phyloP scores from a whole-genome alignment of 1,284 basidiomycete genomes.

The Cutaneotrichosporon curvatum region DNA sequence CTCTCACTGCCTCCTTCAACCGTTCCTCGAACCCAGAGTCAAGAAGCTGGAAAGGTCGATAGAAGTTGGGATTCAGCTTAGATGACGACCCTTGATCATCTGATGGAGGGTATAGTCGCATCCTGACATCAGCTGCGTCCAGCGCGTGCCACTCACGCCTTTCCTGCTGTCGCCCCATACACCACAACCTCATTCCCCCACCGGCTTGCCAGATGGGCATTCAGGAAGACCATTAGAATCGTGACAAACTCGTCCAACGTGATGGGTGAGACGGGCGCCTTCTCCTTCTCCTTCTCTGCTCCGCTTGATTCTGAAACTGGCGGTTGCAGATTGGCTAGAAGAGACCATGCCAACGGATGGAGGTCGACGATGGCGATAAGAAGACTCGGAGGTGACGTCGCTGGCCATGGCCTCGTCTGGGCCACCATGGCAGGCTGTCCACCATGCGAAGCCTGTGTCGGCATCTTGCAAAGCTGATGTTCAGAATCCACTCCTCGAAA shows the following conservation, averaged over 20 bases:
- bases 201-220: slow-evolving; percentile 81
- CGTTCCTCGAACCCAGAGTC: slow-evolving; percentile 59
- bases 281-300: slow-evolving; percentile 15
- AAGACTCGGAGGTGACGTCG: slow-evolving; percentile 43
- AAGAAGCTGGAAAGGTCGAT: slow-evolving; percentile 62
- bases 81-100: slow-evolving; percentile 51
- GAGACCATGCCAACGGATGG: slow-evolving; percentile 73
- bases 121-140: slow-evolving; percentile 14
- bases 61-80: slow-evolving; percentile 57
- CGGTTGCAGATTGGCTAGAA: slow-evolving; percentile 41
- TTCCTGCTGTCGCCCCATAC: slow-evolving; percentile 76
- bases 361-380: slow-evolving; percentile 76
- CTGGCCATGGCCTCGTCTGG: slow-evolving; percentile 13
- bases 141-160: slow-evolving; percentile 46
- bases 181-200: slow-evolving; percentile 90
- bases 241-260: slow-evolving; percentile 62
- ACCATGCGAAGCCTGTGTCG: too few species aligned
- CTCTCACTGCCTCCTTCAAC: slow-evolving; percentile 57
- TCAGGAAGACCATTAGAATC: slow-evolving; percentile 80
- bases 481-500: too few species aligned
- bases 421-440: neutral
- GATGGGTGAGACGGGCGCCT: slow-evolving; percentile 49
- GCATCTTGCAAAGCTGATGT: too few species aligned
- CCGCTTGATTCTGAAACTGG: slow-evolving; percentile 2
- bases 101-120: slow-evolving; percentile 30